Evolutionary conservation across 2,329 filamentous ascomycete genomes (phyloP), one percentile per base, ranked within the genome.

Genomic region (Pseudogymnoascus sp.): DNA sequence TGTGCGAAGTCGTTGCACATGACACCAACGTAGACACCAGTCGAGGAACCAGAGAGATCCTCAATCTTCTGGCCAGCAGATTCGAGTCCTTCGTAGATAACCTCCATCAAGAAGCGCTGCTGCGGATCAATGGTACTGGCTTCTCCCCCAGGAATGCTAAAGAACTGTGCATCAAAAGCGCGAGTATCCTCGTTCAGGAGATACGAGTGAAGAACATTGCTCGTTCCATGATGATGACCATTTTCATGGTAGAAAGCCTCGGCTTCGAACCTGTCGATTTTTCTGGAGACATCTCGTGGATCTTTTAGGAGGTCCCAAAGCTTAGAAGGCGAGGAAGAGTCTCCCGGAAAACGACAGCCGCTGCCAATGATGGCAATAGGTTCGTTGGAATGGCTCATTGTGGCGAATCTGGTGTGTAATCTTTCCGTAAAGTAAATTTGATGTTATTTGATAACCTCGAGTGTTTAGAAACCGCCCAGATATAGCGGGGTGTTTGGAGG

Each of bases 1-100:
- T 67, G 65, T 5, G 65, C 63, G 40, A 74, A 79, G 61, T 79
- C 77, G 7, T 74, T 72, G 3, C 72, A 68, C 65, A 74, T 75
- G 1, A 65, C 61, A 12, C 75, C 77, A 0, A 74, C 71, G 61
- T 73, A 75, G 2, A 72, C 69, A 1, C 64, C 67, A n/a, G 67
- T 69, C 21, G 63, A 59, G 6, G 60, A 63, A 12, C 70, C 67
- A 52, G 64, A 38, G 28, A 71, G 59, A 16, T 63, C 60, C 35
- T 69, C 64, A 18, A 69, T 64, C 9, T 65, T 66, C 1, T 69
- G 61, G 23, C 71, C 71, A 21, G 67, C 67, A 43, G 64, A 62
- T 60, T 72, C 70, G 41, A 73, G 62, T 8, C 68, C 66, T 55
- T 72, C 70, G 38, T 68, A 72, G 23, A 69, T 67, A 14, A 68